Base-by-base conservation (phyloP, 352 stramenopile species). In the Pythium insidiosum region DNA sequence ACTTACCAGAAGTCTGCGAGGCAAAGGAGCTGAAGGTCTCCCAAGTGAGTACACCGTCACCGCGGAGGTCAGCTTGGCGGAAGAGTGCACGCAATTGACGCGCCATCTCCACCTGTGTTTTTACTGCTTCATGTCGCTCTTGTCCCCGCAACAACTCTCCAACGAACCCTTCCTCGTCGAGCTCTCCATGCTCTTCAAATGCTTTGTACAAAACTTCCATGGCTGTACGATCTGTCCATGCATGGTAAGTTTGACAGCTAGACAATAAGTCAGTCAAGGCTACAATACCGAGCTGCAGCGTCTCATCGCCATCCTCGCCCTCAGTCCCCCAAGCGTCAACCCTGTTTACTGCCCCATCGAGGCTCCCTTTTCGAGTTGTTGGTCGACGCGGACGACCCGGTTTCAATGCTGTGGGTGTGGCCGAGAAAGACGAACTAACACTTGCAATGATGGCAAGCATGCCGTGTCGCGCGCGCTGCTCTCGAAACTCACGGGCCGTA, bases 101-200 rank as follows among this genome's bases (percentile, higher is more conserved):
- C 1, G 55, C 61, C 10, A 73, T 22, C 10, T 49, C 53, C 5
- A 72, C 41, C 70, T 83, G 45, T 38, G 4, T 31, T 35, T 16
- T 11, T 11, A 43, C 3, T 13, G 61, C 31, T 2, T 42, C 38
- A 10, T 62, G 25, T 5, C 53, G 45, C 1, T 68, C 40, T 13
- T 75, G 29, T 1, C 38, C 56, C 1, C 38, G 18, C 2, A 81
- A 41, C 63, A 75, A 67, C 39, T 68, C 53, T 0, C 47, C 28
- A 15, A 68, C 43, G 20, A 84, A 84, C 7, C 74, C 66, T 16
- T 73, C 62, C 44, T 81, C 63, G 19, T 48, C 47, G 21, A 80
- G 38, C 1, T 38, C 20, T 2, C 53, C 49, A n/a, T 49, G 16
- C 21, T 43, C 60, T n/a, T 73, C 41, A 36, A 81, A 81, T 3